phyloP scores from a whole-genome alignment of 1,284 basidiomycete species.

The Cryptococcus hybrid region DNA sequence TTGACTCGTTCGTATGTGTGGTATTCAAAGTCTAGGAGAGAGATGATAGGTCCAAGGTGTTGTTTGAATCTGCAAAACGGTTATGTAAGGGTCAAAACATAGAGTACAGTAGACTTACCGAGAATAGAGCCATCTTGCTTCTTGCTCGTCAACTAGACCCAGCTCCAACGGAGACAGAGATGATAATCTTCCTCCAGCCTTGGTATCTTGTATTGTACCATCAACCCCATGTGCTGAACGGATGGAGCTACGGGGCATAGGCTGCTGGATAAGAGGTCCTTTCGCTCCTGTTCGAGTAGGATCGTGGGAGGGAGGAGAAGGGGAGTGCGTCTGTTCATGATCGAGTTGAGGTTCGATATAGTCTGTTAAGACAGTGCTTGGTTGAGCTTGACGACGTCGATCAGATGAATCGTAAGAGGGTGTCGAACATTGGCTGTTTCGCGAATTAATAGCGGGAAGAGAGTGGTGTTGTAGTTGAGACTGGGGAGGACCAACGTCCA shows the following conservation, averaged over 20 bases:
- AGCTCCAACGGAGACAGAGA: background rate
- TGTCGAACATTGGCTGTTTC: background rate
- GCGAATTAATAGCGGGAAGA: background rate
- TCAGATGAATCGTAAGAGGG: background rate
- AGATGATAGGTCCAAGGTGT: constrained; percentile 22
- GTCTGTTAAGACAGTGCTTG: background rate
- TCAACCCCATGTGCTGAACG: background rate
- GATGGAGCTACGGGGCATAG: background rate
- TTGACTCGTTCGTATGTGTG: constrained; percentile 14
- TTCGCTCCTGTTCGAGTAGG: background rate
- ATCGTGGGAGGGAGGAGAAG: background rate
- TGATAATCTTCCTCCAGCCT: background rate
- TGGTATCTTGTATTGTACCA: background rate
- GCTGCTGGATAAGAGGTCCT: background rate
- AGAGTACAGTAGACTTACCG: background rate
- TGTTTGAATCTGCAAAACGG: constrained; percentile 12
- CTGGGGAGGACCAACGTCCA: background rate
- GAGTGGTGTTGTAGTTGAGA: background rate
- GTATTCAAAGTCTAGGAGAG: constrained; percentile 17
- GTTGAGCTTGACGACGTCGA: background rate
- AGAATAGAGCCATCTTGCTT: background rate
- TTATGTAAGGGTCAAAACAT: background rate
- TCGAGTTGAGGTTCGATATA: constrained; percentile 3
- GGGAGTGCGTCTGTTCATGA: background rate
- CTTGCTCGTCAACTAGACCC: constrained; percentile 1